phyloP scores from a whole-genome alignment of 306 rosid genomes.

The Acacia acuminata region DNA sequence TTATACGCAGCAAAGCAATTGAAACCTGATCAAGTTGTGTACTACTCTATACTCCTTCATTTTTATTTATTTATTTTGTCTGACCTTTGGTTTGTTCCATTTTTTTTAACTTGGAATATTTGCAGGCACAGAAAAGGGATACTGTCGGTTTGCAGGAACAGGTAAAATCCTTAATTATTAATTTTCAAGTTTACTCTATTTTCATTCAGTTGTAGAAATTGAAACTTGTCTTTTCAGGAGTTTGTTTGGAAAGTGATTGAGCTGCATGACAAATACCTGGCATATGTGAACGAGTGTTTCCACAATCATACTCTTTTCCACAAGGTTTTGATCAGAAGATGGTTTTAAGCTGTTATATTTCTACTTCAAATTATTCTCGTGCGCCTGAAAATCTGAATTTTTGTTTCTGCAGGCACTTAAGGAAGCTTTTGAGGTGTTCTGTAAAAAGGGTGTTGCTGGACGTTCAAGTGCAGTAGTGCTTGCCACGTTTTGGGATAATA shows the following conservation, averaged over 20 bases:
- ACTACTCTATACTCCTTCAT: background rate
- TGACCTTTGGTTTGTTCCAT: conserved; percentile 29
- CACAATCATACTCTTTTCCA: no score
- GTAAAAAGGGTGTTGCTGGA: no score
- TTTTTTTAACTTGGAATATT: conserved; percentile 15
- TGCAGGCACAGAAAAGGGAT: conserved; percentile 81
- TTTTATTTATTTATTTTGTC: conserved; percentile 1
- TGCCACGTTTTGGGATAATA: no score
- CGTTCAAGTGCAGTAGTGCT: no score
- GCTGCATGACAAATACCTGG: no score
- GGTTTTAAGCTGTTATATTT: conserved; percentile 9
- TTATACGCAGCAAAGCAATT: conserved; percentile 13
- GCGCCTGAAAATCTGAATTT: conserved; percentile 20
- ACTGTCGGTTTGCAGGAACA: conserved; percentile 79
- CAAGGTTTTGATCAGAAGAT: conserved; percentile 43
- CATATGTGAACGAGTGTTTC: no score
- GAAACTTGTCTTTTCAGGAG: conserved; percentile 55
- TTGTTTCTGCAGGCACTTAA: conserved; percentile 34
- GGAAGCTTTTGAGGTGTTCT: no score
- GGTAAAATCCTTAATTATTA: conserved; percentile 32
- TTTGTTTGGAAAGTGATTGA: no score
- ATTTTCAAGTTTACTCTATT: background rate
- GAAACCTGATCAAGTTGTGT: conserved; percentile 12
- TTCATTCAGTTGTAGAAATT: conserved; percentile 12
- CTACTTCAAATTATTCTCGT: background rate